Evolutionary conservation across 2,329 filamentous ascomycete species (phyloP), one percentile per base, ranked within the genome.

Genomic region (Exophiala xenobiotica): DNA sequence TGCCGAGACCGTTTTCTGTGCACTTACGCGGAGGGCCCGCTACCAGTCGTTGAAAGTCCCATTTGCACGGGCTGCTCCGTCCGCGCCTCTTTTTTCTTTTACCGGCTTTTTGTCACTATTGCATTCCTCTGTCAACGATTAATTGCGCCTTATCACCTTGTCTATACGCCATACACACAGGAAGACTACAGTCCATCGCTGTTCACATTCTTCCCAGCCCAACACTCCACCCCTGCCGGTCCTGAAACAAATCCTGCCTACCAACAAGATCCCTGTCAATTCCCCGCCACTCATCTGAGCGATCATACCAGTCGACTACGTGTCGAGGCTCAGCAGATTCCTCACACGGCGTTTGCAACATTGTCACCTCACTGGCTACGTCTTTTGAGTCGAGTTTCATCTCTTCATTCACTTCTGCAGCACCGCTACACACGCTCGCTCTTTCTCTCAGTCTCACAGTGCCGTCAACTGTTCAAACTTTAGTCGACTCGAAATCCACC

Each of bases 231-330:
- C 35, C 35, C 46, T 41, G 37, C 31, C 45, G 6, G 38, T 24
- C 39, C 55, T 58, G 55, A 58, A 58, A 55, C 55, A 54, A 37
- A 54, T 47, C 46, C 49, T 54, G 51, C 29, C 44, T 37, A 42
- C 31, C 40, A 23, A 38, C 44, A 39, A 20, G 46, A 51, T 47
- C 54, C 46, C 46, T 48, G 39, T 40, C 49, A 33, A 24, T 39
- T 26, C 45, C 55, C 55, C 50, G 55, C 52, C 55, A 58, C 52
- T 46, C 49, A 20, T 20, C n/a, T n/a, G 22, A 35, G 24, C 46
- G 7, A 41, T 33, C 38, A 43, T 47, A 39, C 46, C 46, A 54
- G 40, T 40, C 12, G 18, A 22, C 20, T 22, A 18, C 38, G 38
- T 19, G 18, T 20, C 37, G 37, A 11, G 27, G 16, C n/a, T 31